phyloP scores from a whole-genome alignment of 805 yeast genomes.

The Jamesozyma lodderae region DNA sequence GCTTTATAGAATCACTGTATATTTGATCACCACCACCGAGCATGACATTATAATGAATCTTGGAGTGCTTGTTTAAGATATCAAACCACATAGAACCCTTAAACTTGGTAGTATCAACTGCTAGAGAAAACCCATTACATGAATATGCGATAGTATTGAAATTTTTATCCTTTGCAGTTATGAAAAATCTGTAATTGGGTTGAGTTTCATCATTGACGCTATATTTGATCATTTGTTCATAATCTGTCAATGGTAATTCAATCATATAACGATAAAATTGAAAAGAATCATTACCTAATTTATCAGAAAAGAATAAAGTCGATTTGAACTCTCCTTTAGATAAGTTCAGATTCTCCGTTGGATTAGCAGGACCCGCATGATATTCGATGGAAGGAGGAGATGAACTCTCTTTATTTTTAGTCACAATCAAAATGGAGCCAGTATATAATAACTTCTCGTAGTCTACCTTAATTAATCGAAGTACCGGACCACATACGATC shows the following conservation, averaged over 20 bases:
- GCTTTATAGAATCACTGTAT: constrained; percentile 74
- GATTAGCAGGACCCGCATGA: constrained; percentile 9
- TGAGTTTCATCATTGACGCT: constrained; percentile 39
- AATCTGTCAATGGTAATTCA: constrained; percentile 36
- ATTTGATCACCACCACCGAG: constrained; percentile 97
- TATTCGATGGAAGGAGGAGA: constrained; percentile 28
- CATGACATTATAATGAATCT: constrained; percentile 78
- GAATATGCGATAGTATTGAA: constrained; percentile 81
- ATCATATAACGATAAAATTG: constrained; percentile 62
- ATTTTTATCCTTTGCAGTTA: constrained; percentile 55
- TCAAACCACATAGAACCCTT: constrained; percentile 82
- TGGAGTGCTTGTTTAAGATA: constrained; percentile 58
- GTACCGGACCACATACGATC: constrained; percentile 63
- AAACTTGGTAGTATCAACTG: constrained; percentile 56
- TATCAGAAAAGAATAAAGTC: constrained; percentile 34
- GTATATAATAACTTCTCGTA: constrained; percentile 42
- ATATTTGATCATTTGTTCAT: constrained; percentile 60
- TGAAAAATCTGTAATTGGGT: constrained; percentile 51
- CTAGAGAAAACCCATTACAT: constrained; percentile 83
- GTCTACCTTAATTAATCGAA: constrained; percentile 62
- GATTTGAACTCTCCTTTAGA: constrained; percentile 40
- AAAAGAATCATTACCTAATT: constrained; percentile 21
- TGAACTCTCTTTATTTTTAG: constrained; percentile 32
- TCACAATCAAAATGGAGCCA: constrained; percentile 60
- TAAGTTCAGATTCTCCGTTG: neutral